phyloP scores from a whole-genome alignment of 495 filamentous ascomycete genomes.

The Trichoderma parareesei region DNA sequence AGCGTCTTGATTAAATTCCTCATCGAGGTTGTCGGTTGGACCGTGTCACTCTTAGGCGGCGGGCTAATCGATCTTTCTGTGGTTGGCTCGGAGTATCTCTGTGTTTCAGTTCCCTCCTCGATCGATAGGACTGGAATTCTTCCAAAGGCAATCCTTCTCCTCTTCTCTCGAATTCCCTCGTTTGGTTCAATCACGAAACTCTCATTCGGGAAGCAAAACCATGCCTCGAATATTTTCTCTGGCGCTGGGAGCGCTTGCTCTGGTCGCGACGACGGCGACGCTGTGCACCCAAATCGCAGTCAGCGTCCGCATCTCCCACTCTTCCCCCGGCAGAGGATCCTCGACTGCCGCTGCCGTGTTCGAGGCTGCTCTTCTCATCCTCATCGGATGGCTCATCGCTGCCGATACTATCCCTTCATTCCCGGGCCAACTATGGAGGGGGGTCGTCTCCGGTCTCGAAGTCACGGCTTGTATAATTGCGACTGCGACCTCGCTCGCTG shows the following conservation, averaged over 20 bases:
- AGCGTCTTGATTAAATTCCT: not conserved
- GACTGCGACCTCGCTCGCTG: slow-evolving; percentile 30
- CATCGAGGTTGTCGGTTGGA: not conserved
- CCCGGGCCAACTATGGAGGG: slow-evolving; percentile 19
- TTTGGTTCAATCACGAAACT: not conserved
- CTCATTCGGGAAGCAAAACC: not conserved
- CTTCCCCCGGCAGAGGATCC: slow-evolving; percentile 23
- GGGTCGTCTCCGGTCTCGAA: slow-evolving; percentile 28
- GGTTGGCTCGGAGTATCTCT: not conserved
- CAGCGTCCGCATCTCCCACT: slow-evolving; percentile 22
- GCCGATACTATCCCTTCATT: slow-evolving; percentile 19
- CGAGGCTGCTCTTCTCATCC: slow-evolving; percentile 26
- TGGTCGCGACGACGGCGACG: slow-evolving; percentile 32
- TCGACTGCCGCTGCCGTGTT: slow-evolving; percentile 29
- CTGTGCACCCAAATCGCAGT: slow-evolving; percentile 33
- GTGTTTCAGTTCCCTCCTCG: not conserved
- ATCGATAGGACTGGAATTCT: not conserved
- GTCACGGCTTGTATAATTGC: slow-evolving; percentile 30
- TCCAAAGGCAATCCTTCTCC: not conserved
- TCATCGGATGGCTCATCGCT: slow-evolving; percentile 21
- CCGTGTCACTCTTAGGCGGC: not conserved
- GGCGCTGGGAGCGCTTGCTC: slow-evolving; percentile 29
- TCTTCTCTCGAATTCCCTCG: not conserved
- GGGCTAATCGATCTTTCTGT: not conserved
- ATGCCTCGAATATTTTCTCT: slow-evolving; percentile 18